Evolutionary conservation across 768 basidiomycete genomes (phyloP).

Genomic region (Dioszegia aurantiaca): DNA sequence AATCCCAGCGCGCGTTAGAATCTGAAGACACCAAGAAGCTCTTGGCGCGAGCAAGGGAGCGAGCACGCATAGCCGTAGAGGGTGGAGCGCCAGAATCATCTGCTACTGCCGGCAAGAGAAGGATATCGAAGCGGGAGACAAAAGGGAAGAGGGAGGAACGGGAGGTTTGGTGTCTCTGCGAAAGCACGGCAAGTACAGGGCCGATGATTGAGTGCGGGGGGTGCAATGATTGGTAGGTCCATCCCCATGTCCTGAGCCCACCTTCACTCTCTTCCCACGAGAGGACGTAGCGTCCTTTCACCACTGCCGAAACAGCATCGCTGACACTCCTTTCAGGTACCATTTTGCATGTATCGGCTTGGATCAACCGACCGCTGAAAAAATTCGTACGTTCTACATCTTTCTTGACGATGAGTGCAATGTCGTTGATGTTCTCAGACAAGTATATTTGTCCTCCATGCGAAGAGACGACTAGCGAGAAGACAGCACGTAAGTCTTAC

Average conservation of each 20-base stretch:
- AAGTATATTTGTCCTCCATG: constrained; percentile 33
- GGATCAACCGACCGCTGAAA: constrained; percentile 29
- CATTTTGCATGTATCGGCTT: constrained; percentile 40
- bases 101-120: not conserved
- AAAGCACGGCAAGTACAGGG: constrained; percentile 22
- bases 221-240: constrained; percentile 45
- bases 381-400: constrained; percentile 31
- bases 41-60: constrained; percentile 12
- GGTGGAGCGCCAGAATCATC: not conserved
- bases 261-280: too few species aligned
- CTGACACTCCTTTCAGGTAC: constrained; percentile 31
- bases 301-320: too few species aligned
- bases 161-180: constrained; percentile 37
- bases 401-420: not conserved
- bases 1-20: constrained; percentile 39
- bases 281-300: too few species aligned
- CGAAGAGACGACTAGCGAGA: constrained; percentile 24
- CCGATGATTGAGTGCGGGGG: constrained; percentile 46
- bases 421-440: constrained; percentile 22
- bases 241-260: not conserved
- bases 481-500: constrained; percentile 32
- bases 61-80: not conserved
- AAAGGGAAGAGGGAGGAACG: constrained; percentile 22
- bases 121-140: constrained; percentile 1
- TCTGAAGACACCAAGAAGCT: constrained; percentile 31